Base-by-base conservation (phyloP, 352 stramenopile genomes). In the Pythium pectinolyticum region DNA sequence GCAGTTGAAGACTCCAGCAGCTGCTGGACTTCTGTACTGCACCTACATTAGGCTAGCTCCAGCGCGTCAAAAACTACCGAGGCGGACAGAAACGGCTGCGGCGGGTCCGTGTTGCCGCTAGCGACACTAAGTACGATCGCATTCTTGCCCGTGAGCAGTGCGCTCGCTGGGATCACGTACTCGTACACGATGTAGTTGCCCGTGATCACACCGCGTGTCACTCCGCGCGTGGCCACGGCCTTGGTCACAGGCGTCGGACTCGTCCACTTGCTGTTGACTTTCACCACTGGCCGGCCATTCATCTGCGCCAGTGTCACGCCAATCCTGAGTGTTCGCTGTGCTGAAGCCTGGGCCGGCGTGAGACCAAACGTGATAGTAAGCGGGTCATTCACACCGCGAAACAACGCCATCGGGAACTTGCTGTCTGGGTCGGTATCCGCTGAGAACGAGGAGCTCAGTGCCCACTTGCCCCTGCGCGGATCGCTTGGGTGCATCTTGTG, bases 161-260 rank as follows among this genome's bases (percentile, higher is more conserved):
- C 73, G 0, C 50, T 78, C 19, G 61, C 54, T 15, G 77, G 77
- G 34, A 86, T 80, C 12, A 43, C 52, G 71, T 78, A 82, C 53
- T 82, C 61, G 59, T 86, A 82, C 25, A 77, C 35, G 57, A 77
- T 73, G 64, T 84, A 86, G 61, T 83, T 82, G 32, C 74, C 77
- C 24, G 61, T 15, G 24, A 61, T 82, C 27, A 74, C 64, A 28
- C 77, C 77, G 7, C 74, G 72, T 20, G 77, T 86, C 17, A 86
- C 51, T 19, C 77, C 77, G 6, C 77, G 77, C 0, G 73, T 83
- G 51, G 74, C 81, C 14, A 83, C 70, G 7, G 65, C 77, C 3
- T 58, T 66, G 0, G 74, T 76, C 1, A 47, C 70, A 17, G 56
- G 64, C 11, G 73, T 53, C 25, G 75, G 76, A 1, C 60, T 67